A percentile compares a stretch with the other conserved stretches of the same genome.
These are phyloP conservation scores for Arabis hirsuta DNA, from an alignment of 345 rosid species.

Conservation along the genomic window DNA sequence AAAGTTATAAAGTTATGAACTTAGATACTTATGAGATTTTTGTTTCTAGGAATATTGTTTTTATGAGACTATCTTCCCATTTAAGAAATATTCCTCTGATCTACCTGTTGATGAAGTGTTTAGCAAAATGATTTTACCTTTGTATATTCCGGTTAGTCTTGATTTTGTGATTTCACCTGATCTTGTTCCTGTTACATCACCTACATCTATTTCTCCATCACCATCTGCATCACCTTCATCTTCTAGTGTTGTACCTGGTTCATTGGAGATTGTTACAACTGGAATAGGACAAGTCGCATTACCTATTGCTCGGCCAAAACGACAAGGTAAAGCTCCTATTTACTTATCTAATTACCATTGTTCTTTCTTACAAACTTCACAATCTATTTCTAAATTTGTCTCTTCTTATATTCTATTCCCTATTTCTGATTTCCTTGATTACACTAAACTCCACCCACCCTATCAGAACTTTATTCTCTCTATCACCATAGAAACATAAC, in stretches of 20 bases:
- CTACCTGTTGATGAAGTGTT: too few relatives aligned
- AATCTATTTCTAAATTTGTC: background rate
- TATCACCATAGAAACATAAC: background rate
- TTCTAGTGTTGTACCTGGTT: background rate
- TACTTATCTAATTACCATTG: background rate
- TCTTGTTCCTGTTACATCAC: too few relatives aligned
- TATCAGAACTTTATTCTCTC: background rate
- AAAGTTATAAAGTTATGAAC: background rate
- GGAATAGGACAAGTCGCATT: background rate
- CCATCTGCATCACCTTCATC: background rate
- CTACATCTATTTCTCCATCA: too few relatives aligned
- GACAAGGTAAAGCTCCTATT: background rate
- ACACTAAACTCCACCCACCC: background rate
- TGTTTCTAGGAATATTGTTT: too few relatives aligned
- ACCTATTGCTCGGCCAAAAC: background rate
- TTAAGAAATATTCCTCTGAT: too few relatives aligned
- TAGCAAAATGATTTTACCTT: too few relatives aligned
- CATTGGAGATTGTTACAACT: background rate
- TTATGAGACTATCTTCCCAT: too few relatives aligned
- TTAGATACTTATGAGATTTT: too few relatives aligned
- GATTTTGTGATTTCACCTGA: too few relatives aligned
- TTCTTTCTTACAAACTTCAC: background rate
- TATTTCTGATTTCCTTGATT: background rate
- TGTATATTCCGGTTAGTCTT: background rate
- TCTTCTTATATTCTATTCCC: background rate